phyloP scores from a whole-genome alignment of 1,284 basidiomycete species.

The Lentinus polychrous region DNA sequence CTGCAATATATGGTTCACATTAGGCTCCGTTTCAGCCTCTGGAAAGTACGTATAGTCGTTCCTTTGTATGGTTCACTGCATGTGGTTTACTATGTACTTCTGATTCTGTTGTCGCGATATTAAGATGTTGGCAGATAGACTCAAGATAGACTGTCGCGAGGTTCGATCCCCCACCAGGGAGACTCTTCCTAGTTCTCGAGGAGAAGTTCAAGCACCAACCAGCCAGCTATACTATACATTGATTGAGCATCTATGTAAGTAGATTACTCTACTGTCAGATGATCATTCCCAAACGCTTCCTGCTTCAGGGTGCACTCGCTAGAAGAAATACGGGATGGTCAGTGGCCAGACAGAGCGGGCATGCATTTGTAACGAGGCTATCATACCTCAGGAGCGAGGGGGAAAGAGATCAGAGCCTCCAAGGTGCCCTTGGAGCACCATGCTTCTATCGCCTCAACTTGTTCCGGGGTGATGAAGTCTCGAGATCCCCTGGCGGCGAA shows the following conservation, averaged over 20 bases:
- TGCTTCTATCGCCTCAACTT: constrained; percentile 56
- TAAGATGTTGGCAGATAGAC: no score
- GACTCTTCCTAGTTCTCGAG: background rate
- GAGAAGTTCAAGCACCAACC: no score
- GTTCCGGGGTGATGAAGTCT: constrained; percentile 70
- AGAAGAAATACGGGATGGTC: background rate
- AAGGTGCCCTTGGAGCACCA: constrained; percentile 56
- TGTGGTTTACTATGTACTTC: no score
- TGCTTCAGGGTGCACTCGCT: constrained; percentile 30
- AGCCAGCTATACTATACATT: no score
- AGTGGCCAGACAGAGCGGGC: background rate
- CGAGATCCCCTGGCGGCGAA: constrained; percentile 75
- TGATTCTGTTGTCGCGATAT: no score
- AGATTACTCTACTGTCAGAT: no score
- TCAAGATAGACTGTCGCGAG: no score
- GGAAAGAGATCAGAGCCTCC: constrained; percentile 35
- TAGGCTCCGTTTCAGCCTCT: no score
- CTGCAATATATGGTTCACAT: no score
- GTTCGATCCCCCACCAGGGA: background rate
- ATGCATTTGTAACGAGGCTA: constrained; percentile 4
- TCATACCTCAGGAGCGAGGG: constrained; percentile 38
- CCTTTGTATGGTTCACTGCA: no score
- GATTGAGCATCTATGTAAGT: no score
- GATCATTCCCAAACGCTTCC: constrained; percentile 33
- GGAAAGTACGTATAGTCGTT: no score